These are phyloP conservation scores for Sphaerosporella brunnea DNA, from an alignment of 495 filamentous ascomycete species.

Conservation along the genomic window DNA sequence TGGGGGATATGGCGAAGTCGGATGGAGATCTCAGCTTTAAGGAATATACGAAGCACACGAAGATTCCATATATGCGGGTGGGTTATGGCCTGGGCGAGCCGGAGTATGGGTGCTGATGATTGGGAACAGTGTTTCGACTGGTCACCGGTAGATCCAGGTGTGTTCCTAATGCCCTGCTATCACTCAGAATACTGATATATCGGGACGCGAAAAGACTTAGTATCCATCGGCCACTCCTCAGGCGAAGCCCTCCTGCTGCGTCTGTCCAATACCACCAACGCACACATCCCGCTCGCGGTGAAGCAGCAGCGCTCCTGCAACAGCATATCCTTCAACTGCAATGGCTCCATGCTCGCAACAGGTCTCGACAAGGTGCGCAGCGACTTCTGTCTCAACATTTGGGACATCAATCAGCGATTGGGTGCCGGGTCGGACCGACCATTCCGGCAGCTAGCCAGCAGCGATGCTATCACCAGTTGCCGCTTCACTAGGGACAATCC, in stretches of 20 bases:
- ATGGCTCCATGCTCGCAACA: constrained; percentile 54
- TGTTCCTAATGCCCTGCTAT: background rate
- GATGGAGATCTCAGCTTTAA: constrained; percentile 44
- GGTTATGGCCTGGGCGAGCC: background rate
- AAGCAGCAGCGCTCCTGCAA: constrained; percentile 82
- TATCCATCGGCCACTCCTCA: constrained; percentile 68
- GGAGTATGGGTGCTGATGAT: constrained; percentile 1
- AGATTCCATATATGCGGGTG: constrained; percentile 64
- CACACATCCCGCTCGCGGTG: constrained; percentile 40
- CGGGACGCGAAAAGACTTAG: constrained; percentile 38
- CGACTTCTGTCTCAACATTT: constrained; percentile 83
- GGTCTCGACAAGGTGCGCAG: constrained; percentile 82
- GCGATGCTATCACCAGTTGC: constrained; percentile 74
- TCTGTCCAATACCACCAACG: constrained; percentile 48
- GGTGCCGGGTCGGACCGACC: constrained; percentile 42
- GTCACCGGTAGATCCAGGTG: constrained; percentile 49
- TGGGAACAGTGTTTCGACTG: constrained; percentile 51
- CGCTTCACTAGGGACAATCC: constrained; percentile 80
- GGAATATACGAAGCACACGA: constrained; percentile 51
- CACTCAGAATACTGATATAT: background rate
- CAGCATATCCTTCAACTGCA: constrained; percentile 69
- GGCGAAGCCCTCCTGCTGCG: constrained; percentile 71
- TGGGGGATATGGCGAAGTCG: too few species aligned
- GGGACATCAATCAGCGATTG: constrained; percentile 63
- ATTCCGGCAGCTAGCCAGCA: constrained; percentile 53